phyloP scores from a whole-genome alignment of 2,329 filamentous ascomycete species.

The Penicillium sp. region DNA sequence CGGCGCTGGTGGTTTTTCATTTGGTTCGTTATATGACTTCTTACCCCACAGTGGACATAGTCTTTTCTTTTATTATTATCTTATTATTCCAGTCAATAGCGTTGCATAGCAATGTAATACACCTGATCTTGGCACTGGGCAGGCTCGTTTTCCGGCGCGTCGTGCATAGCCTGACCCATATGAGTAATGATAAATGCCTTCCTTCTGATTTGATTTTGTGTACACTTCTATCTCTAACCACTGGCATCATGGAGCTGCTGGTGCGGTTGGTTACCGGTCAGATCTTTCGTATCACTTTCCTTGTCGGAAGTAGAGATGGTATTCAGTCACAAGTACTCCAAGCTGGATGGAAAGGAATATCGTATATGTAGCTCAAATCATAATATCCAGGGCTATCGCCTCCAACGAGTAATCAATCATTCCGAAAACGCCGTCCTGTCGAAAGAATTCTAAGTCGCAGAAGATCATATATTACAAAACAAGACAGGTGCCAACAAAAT shows the following conservation, averaged over 20 bases:
- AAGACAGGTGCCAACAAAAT: neutral
- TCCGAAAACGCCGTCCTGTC: neutral
- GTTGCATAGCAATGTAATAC: constrained; percentile 1
- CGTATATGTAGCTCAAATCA: neutral
- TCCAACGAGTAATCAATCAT: neutral
- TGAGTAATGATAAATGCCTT: constrained; percentile 17
- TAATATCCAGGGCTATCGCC: neutral
- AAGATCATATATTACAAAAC: neutral
- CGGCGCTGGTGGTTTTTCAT: constrained; percentile 10
- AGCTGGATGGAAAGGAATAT: neutral
- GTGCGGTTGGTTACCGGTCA: constrained; percentile 13
- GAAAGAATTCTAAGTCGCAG: neutral
- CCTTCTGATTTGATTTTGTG: constrained; percentile 17
- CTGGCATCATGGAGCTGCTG: constrained; percentile 14
- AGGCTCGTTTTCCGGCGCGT: constrained; percentile 10
- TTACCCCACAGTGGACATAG: constrained; percentile 4
- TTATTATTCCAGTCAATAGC: neutral
- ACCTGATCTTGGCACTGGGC: constrained; percentile 4
- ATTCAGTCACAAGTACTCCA: neutral
- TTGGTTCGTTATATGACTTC: neutral
- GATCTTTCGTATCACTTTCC: constrained; percentile 7
- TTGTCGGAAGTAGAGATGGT: neutral
- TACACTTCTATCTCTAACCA: neutral
- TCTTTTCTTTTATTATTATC: neutral
- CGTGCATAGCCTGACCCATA: constrained; percentile 12